These are phyloP conservation scores for Xylaria castorea DNA, from an alignment of 495 filamentous ascomycete genomes.

Conservation along the genomic window DNA sequence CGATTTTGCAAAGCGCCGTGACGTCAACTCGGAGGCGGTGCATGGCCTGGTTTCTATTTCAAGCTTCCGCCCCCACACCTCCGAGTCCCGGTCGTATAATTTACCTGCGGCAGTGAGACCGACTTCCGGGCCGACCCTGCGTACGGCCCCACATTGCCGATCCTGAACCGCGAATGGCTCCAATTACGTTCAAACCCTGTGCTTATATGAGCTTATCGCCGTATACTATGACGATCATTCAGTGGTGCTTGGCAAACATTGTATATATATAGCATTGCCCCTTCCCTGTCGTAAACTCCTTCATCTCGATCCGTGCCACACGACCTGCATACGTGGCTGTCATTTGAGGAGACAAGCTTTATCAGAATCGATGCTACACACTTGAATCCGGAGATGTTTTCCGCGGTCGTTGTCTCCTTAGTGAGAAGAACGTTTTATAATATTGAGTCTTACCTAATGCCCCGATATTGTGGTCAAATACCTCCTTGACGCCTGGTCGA, in stretches of 20 bases:
- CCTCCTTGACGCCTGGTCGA: neutral
- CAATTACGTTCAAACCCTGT: neutral
- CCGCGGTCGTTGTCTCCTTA: neutral
- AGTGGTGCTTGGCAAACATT: neutral
- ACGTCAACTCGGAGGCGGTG: neutral
- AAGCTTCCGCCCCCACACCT: neutral
- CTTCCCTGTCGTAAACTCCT: neutral
- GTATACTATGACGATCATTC: neutral
- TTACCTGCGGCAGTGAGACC: neutral
- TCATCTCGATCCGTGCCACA: neutral
- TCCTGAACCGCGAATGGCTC: neutral
- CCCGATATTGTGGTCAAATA: neutral
- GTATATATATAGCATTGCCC: neutral
- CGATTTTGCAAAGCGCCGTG: neutral
- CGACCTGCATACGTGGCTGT: neutral
- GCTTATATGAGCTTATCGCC: neutral
- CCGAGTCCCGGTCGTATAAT: constrained; percentile 1
- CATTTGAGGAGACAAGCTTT: neutral
- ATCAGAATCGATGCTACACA: neutral
- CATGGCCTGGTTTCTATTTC: neutral
- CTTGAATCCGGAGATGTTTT: neutral
- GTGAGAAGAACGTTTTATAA: neutral
- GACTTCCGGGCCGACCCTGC: neutral
- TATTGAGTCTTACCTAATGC: neutral
- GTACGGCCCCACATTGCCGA: neutral